These are phyloP conservation scores for Coleophoma cylindrospora DNA, from an alignment of 2,329 filamentous ascomycete species.

Conservation along the genomic window DNA sequence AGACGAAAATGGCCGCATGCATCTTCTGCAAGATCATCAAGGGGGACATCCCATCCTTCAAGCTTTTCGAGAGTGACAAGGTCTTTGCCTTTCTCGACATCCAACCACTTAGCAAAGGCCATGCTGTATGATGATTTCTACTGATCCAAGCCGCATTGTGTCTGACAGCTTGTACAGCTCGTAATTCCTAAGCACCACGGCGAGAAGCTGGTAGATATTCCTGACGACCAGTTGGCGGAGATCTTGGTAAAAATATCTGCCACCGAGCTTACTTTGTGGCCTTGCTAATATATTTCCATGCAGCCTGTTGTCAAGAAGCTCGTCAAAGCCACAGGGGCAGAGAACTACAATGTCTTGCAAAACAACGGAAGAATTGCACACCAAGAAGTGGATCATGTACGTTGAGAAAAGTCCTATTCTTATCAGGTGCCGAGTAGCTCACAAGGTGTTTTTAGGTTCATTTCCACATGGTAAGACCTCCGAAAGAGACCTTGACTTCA, in stretches of 20 bases:
- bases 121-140: constrained; percentile 60
- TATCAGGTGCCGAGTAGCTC: neutral
- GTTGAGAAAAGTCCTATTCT: constrained; percentile 23
- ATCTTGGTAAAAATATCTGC: constrained; percentile 54
- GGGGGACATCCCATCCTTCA: constrained; percentile 94
- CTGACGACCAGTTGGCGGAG: constrained; percentile 80
- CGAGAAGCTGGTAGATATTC: constrained; percentile 85
- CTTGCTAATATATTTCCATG: neutral
- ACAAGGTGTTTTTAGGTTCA: constrained; percentile 57
- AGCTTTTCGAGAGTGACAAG: constrained; percentile 92
- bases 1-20: constrained; percentile 58
- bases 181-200: constrained; percentile 96
- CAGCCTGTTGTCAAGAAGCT: constrained; percentile 83
- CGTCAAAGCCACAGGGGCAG: constrained; percentile 67
- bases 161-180: constrained; percentile 44
- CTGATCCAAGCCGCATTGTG: no score
- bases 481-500: neutral
- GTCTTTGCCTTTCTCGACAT: constrained; percentile 96
- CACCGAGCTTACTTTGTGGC: no score
- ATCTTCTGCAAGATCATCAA: constrained; percentile 99
- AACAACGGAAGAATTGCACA: constrained; percentile 93
- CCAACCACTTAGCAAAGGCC: constrained; percentile 79
- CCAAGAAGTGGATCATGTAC: constrained; percentile 86
- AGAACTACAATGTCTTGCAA: constrained; percentile 90
- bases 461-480: constrained; percentile 74